Evolutionary conservation across 2,329 filamentous ascomycete genomes (phyloP).

Genomic region (Nigrospora sphaerica): DNA sequence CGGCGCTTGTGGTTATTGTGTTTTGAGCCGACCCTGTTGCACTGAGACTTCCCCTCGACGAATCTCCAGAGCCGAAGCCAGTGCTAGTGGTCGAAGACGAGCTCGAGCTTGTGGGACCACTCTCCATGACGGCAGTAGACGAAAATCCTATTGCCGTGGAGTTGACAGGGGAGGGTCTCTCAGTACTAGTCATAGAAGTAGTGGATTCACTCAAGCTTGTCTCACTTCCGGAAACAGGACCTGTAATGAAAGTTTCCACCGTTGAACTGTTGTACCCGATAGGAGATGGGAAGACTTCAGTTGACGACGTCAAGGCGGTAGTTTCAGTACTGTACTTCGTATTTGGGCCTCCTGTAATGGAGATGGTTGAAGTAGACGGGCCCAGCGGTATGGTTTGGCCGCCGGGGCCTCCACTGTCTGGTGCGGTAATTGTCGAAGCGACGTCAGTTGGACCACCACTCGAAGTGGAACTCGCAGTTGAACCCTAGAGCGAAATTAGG

Average conservation of each 20-base stretch:
- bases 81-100: background rate
- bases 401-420: background rate
- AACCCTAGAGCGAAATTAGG: too few relatives aligned
- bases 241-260: constrained; percentile 11
- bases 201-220: background rate
- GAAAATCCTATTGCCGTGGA: too few relatives aligned
- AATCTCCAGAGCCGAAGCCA: too few relatives aligned
- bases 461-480: too few relatives aligned
- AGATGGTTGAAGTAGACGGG: background rate
- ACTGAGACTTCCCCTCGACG: too few relatives aligned
- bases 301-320: constrained; percentile 10
- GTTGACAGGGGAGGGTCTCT: background rate
- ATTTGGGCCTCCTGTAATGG: constrained; percentile 4
- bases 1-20: too few relatives aligned
- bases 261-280: constrained; percentile 11
- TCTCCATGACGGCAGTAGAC: constrained; percentile 1
- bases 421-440: background rate
- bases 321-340: constrained; percentile 5
- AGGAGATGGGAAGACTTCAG: constrained; percentile 10
- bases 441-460: constrained; percentile 4
- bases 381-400: constrained; percentile 1
- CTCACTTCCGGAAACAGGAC: constrained; percentile 1
- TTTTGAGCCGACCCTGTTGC: too few relatives aligned
- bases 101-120: background rate
- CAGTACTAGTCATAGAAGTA: background rate